Percentiles rank a stretch among this genome's conserved stretches.
Conservation (phyloP, 192 early-diverging fungal species). For the Podila minutissima region DNA sequence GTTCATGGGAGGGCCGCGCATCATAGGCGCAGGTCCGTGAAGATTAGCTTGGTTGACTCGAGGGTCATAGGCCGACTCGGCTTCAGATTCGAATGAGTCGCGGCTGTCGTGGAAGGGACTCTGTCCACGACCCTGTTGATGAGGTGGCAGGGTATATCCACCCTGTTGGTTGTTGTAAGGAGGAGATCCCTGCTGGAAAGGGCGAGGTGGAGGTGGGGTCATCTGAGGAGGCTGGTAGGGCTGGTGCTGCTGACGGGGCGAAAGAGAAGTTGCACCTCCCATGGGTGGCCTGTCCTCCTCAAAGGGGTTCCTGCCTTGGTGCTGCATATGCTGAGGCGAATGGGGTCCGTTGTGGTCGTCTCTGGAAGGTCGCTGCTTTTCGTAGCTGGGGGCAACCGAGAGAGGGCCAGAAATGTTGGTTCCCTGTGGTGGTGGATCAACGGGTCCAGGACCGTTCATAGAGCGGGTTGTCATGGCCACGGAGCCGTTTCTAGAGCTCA, state of each 20-base stretch:
- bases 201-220: constrained; percentile 15
- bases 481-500: background rate
- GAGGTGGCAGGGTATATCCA: background rate
- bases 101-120: constrained; percentile 23
- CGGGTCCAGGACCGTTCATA: background rate
- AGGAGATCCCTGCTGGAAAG: background rate
- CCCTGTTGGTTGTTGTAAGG: background rate
- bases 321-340: constrained; percentile 13
- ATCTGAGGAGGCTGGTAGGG: constrained; percentile 26
- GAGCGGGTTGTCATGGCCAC: constrained; percentile 6
- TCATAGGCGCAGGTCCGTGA: constrained; percentile 15
- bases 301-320: constrained; percentile 31
- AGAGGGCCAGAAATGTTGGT: background rate
- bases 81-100: constrained; percentile 33
- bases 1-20: constrained; percentile 8
- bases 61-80: constrained; percentile 42
- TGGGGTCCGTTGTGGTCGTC: background rate
- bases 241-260: constrained; percentile 32
- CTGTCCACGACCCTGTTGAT: constrained; percentile 13
- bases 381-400: background rate
- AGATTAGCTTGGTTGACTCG: background rate
- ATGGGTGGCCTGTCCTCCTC: constrained; percentile 4
- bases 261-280: constrained; percentile 9
- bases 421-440: constrained; percentile 13
- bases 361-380: background rate